Percentiles rank a stretch among this genome's conserved stretches.
Evolutionary conservation across 192 early-diverging fungal species (phyloP).

Genomic region (Dissophora globulifera): DNA sequence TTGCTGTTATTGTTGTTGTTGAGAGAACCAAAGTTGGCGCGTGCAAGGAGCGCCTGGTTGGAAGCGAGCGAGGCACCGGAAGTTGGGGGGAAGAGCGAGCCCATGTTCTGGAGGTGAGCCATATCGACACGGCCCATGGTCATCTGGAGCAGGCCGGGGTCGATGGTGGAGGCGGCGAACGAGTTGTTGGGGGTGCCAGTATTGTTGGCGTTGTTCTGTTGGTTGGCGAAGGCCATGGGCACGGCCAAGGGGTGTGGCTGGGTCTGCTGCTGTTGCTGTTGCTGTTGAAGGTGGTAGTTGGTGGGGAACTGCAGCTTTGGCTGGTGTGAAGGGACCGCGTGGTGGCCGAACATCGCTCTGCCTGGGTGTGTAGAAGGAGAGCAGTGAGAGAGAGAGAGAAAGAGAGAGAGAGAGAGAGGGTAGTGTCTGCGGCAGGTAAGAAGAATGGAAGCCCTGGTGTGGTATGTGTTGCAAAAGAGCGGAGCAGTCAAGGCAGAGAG

Average conservation of each 20-base stretch:
- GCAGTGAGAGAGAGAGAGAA: too few relatives aligned
- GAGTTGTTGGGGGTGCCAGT: conserved; percentile 39
- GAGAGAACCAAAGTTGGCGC: too few relatives aligned
- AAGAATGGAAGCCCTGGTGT: too few relatives aligned
- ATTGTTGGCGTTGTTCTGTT: conserved; percentile 24
- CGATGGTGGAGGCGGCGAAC: conserved; percentile 40
- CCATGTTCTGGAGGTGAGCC: conserved; percentile 46
- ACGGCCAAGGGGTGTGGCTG: conserved; percentile 28
- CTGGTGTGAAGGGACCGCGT: conserved; percentile 31
- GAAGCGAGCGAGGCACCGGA: conserved; percentile 36
- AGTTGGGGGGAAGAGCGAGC: conserved; percentile 32
- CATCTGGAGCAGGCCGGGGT: conserved; percentile 48
- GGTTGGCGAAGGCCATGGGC: conserved; percentile 37
- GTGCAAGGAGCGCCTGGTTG: too few relatives aligned
- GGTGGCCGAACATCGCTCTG: conserved; percentile 38
- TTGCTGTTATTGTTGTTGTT: too few relatives aligned
- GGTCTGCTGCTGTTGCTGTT: conserved; percentile 36
- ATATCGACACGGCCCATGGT: conserved; percentile 44
- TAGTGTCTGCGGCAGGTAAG: too few relatives aligned
- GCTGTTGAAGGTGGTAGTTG: conserved; percentile 48
- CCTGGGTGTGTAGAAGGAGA: too few relatives aligned
- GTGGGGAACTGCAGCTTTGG: conserved; percentile 51
- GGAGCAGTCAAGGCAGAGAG: too few relatives aligned
- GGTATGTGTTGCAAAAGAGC: too few relatives aligned
- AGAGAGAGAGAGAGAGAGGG: too few relatives aligned